Evolutionary conservation across 2,329 filamentous ascomycete species (phyloP), one percentile per base, ranked within the genome.

Genomic region (Massarina eburnea): DNA sequence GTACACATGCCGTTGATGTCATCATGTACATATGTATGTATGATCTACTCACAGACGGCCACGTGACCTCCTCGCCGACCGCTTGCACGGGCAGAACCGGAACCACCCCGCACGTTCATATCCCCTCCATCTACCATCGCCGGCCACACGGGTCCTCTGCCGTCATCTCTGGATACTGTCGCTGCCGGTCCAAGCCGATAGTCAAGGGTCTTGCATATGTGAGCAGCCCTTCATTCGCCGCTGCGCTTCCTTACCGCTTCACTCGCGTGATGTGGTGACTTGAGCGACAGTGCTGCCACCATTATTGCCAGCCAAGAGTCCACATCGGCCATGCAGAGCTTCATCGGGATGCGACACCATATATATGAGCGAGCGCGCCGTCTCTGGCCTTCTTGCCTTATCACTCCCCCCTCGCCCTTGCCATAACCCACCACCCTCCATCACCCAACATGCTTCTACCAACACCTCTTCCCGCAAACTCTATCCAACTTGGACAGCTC

Each of bases 341-440:
- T 20, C 8, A 33, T 33, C 15, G 12, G n/a, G 30, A 6, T 33
- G 9, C 32, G 19, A 12, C 12, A 14, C 27, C 12, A 26, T 19
- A 41, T 76, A 41, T 55, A 80, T 81, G 45, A 78, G 79, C 0
- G 74, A 77, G n/a, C 59, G 9, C 12, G 27, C 27, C n/a, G 9
- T 30, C n/a, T 14, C 8, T 24, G 3, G 10, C 34, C 20, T 32
- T 27, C 21, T 26, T 37, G 33, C 29, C 43, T 39, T 36, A 33
- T 38, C n/a, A 29, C 43, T 30, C 9, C 6, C 27, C n/a, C 21
- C 37, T 39, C 24, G 27, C 20, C 41, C 33, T 29, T 21, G n/a
- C 30, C n/a, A 43, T 12, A 3, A 19, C 40, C n/a, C 38, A n/a
- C 43, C 45, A 14, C 33, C 66, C 64, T 62, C 49, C 56, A 39